Evolutionary conservation across 768 basidiomycete genomes (phyloP).

Genomic region (Hygrocybe punicea): DNA sequence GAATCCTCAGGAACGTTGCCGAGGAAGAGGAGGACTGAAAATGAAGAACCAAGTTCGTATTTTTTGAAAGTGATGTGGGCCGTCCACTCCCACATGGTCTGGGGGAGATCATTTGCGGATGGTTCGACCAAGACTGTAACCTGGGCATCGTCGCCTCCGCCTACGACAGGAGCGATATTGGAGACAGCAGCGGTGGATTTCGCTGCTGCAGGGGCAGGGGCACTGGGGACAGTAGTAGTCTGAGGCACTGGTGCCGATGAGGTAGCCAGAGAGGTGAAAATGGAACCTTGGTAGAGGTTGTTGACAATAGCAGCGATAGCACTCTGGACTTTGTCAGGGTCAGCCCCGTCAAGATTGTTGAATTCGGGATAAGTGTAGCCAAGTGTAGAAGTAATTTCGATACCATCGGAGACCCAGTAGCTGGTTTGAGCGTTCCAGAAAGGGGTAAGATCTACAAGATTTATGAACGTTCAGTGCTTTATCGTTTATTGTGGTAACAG

Average conservation of each 20-base stretch:
- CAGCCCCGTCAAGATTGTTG: slow-evolving; percentile 34
- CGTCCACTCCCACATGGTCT: slow-evolving; percentile 38
- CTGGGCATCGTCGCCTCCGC: background rate
- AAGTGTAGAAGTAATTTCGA: slow-evolving; percentile 30
- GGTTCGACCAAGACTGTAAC: background rate
- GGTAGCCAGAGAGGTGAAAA: slow-evolving; percentile 11
- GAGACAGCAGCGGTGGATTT: background rate
- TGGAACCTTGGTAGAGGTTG: slow-evolving; percentile 31
- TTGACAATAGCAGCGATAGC: slow-evolving; percentile 38
- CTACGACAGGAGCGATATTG: background rate
- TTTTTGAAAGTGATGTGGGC: slow-evolving; percentile 42
- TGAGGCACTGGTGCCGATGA: background rate
- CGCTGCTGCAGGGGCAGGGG: background rate
- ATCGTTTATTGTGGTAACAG: background rate
- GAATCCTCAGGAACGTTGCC: slow-evolving; percentile 40
- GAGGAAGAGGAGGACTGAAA: slow-evolving; percentile 48
- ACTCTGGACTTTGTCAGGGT: slow-evolving; percentile 24
- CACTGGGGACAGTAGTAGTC: background rate
- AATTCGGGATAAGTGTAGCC: slow-evolving; percentile 54
- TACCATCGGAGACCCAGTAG: slow-evolving; percentile 40
- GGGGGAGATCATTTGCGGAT: background rate
- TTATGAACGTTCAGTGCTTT: background rate
- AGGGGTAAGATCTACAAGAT: slow-evolving; percentile 40
- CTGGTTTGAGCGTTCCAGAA: slow-evolving; percentile 40
- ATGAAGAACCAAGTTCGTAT: slow-evolving; percentile 42